These are phyloP conservation scores for Stevia rebaudiana DNA, from an alignment of 140 eudicot genomes.

Conservation along the genomic window DNA sequence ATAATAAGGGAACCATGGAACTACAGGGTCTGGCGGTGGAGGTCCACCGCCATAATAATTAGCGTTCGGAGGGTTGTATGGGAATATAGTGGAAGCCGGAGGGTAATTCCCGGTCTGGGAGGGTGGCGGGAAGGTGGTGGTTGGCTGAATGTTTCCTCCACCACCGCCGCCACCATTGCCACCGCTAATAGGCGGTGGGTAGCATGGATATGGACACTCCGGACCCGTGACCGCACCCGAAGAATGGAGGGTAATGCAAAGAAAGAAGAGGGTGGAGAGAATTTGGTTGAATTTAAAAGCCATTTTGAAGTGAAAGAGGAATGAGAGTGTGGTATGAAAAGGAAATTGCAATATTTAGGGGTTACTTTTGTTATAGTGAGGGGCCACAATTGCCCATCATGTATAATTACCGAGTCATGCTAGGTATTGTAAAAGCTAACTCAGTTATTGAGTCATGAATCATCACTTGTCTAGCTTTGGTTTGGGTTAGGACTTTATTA, in stretches of 20 bases:
- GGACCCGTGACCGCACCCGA: slow-evolving; percentile 34
- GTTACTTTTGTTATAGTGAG: slow-evolving; percentile 24
- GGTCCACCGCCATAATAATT: slow-evolving; percentile 33
- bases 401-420: slow-evolving; percentile 24
- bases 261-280: slow-evolving; percentile 26
- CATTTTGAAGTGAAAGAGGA: slow-evolving; percentile 28
- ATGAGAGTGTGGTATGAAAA: slow-evolving; percentile 17
- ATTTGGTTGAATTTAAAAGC: slow-evolving; percentile 27
- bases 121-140: slow-evolving; percentile 38
- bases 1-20: slow-evolving; percentile 80
- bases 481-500: slow-evolving; percentile 1
- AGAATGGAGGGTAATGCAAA: slow-evolving; percentile 20
- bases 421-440: slow-evolving; percentile 11
- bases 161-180: slow-evolving; percentile 15
- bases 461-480: slow-evolving; percentile 4
- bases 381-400: slow-evolving; percentile 32
- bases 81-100: slow-evolving; percentile 42
- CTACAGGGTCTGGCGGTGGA: slow-evolving; percentile 54
- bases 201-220: slow-evolving; percentile 76
- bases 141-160: slow-evolving; percentile 39
- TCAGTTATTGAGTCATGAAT: slow-evolving; percentile 20
- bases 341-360: slow-evolving; percentile 22
- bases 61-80: slow-evolving; percentile 53
- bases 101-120: slow-evolving; percentile 25
- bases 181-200: slow-evolving; percentile 52